Percentiles rank a stretch among this genome's conserved stretches.
phyloP scores from a whole-genome alignment of 768 basidiomycete species.

The Terana coerulea region DNA sequence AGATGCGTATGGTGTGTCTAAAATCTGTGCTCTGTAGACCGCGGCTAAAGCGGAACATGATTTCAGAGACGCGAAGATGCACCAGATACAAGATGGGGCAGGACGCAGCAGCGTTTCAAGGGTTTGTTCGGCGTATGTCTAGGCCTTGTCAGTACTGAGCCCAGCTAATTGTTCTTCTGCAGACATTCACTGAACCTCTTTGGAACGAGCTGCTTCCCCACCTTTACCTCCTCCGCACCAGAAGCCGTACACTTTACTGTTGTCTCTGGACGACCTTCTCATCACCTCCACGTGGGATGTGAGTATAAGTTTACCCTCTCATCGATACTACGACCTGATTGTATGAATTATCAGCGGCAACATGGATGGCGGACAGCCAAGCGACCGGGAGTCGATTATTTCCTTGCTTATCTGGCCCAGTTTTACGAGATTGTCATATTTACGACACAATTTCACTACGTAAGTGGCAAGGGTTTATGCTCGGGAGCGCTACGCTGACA shows the following conservation, averaged over 20 bases:
- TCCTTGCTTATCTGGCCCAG: slow-evolving; percentile 94
- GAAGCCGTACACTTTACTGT: slow-evolving; percentile 87
- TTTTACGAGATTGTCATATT: slow-evolving; percentile 99
- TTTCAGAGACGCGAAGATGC: slow-evolving; percentile 54
- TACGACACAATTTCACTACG: slow-evolving; percentile 86
- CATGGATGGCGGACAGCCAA: slow-evolving; percentile 98
- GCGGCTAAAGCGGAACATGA: not conserved
- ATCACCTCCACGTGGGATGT: slow-evolving; percentile 96
- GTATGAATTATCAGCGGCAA: slow-evolving; percentile 55
- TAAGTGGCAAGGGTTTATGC: slow-evolving; percentile 36
- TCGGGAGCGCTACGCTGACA: slow-evolving; percentile 3
- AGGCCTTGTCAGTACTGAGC: not conserved
- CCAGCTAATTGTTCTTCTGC: not conserved
- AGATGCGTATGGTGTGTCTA: slow-evolving; percentile 54
- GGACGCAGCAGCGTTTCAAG: slow-evolving; percentile 57
- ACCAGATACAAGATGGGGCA: slow-evolving; percentile 58
- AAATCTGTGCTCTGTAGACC: slow-evolving; percentile 1
- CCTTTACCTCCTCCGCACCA: slow-evolving; percentile 77
- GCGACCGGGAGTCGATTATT: slow-evolving; percentile 97
- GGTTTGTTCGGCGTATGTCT: slow-evolving; percentile 66
- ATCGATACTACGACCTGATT: not conserved
- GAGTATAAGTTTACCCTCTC: too few species aligned
- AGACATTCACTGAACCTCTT: slow-evolving; percentile 93
- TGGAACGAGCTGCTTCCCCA: slow-evolving; percentile 92
- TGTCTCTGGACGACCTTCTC: slow-evolving; percentile 90